Conservation (phyloP, 805 yeast genomes). For the Wickerhamomyces queroliae region DNA sequence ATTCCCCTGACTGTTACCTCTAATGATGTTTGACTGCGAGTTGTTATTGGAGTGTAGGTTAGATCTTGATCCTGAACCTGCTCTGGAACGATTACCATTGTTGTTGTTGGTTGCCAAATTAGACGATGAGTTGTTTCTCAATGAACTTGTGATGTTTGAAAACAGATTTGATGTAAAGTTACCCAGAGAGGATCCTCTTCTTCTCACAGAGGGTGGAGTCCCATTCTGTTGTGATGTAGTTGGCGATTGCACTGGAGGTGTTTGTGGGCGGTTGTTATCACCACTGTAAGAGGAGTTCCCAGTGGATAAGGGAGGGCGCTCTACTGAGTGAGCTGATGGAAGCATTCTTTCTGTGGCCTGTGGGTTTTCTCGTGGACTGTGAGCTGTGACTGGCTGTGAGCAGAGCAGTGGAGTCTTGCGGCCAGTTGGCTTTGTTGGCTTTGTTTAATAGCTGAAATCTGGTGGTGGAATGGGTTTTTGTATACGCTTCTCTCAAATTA, state of each 20-base stretch:
- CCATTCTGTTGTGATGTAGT: neutral
- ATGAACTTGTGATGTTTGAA: conserved; percentile 18
- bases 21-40: conserved; percentile 5
- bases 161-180: conserved; percentile 19
- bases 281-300: neutral
- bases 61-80: conserved; percentile 20
- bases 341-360: too few relatives aligned
- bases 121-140: conserved; percentile 20
- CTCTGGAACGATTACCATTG: conserved; percentile 16
- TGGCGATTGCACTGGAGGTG: neutral
- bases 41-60: conserved; percentile 9
- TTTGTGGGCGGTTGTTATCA: neutral
- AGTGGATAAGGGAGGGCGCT: neutral
- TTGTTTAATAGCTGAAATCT: too few relatives aligned
- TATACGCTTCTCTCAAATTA: too few relatives aligned
- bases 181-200: conserved; percentile 23
- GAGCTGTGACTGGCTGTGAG: too few relatives aligned
- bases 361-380: too few relatives aligned
- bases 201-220: conserved; percentile 9
- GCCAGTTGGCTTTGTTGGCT: too few relatives aligned
- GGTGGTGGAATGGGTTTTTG: too few relatives aligned
- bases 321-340: neutral
- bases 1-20: neutral
- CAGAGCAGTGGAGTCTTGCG: too few relatives aligned
- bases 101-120: neutral